Evolutionary conservation across 768 basidiomycete genomes (phyloP), one percentile per base, ranked within the genome.

Genomic region (Rhizopogon vulgaris): DNA sequence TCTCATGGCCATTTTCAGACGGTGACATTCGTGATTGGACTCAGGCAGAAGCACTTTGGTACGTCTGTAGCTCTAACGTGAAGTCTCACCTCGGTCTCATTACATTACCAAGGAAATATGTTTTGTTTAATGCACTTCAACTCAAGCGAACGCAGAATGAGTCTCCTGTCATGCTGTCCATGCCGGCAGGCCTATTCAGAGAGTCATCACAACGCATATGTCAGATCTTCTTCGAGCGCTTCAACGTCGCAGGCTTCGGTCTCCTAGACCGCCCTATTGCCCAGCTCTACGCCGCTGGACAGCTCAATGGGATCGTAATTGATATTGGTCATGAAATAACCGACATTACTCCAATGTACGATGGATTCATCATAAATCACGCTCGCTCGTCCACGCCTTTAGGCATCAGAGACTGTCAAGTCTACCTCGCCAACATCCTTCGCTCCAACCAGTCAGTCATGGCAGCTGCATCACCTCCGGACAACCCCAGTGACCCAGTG

Each of bases 31-130:
- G 70, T 14, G 87, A 94, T 63, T 95, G 85, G 83, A 77, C 73
- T 17, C 90, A 91, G 57, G 87, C 90, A 15, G 93, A 95, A 65
- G 94, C 91, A 0, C 73, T 96, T 48, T 92, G 92, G 93, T 93
- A 64, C 46, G 83, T 71, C 45, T 34, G 43, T n/a, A 28, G 36
- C 48, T n/a, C 10, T 49, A 37, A 15, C 8, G 2, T 46, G 32
- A n/a, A 10, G 4, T 15, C 8, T 34, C 32, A 32, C 45, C 45
- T 34, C 22, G 18, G n/a, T n/a, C 41, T 43, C 30, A 55, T 41
- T 46, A 41, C 56, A 41, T 25, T 42, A 34, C 49, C 32, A 70
- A 94, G 92, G 89, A 94, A 94, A 73, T 74, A 94, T 60, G 70
- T 89, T 46, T 77, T 96, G 15, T 92, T 93, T 70, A 77, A 72